Percentiles rank a stretch among this genome's conserved stretches.
These are phyloP conservation scores for Tinospora cordifolia DNA, from an alignment of 164 flowering plant genomes.

Conservation along the genomic window DNA sequence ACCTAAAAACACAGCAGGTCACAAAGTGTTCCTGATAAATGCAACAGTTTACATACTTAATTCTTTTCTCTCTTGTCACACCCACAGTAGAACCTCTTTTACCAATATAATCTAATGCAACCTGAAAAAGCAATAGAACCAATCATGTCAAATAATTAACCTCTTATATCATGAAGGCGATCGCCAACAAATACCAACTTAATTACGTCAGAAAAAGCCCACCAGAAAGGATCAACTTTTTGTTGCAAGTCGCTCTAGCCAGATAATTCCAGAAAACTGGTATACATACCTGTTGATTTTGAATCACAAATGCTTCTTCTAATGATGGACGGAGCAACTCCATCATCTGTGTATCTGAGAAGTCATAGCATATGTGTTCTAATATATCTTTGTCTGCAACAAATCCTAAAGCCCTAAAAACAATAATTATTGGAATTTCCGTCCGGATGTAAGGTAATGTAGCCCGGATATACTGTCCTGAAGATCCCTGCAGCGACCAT, in stretches of 20 bases:
- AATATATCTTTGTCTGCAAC: conserved; percentile 96
- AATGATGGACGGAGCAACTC: conserved; percentile 89
- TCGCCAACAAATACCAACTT: background rate
- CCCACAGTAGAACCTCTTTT: conserved; percentile 97
- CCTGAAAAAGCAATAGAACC: conserved; percentile 33
- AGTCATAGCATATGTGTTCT: conserved; percentile 87
- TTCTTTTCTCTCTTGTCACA: conserved; percentile 89
- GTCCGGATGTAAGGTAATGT: conserved; percentile 90
- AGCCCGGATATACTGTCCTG: conserved; percentile 91
- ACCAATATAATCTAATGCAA: conserved; percentile 95
- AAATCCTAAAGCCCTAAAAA: conserved; percentile 90
- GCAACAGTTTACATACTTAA: conserved; percentile 44
- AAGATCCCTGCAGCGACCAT: conserved; percentile 58
- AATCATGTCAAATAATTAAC: background rate
- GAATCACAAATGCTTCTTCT: conserved; percentile 97
- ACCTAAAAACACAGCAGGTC: too few species aligned
- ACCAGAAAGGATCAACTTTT: background rate
- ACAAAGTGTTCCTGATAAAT: too few species aligned
- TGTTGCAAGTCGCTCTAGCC: background rate
- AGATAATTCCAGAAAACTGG: background rate
- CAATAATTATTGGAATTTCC: conserved; percentile 92
- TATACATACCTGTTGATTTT: conserved; percentile 71
- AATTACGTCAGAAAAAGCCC: background rate
- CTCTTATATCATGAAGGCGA: background rate
- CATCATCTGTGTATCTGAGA: conserved; percentile 89